phyloP scores from a whole-genome alignment of 495 filamentous ascomycete genomes.

The Hyphodiscus hymeniophilus region DNA sequence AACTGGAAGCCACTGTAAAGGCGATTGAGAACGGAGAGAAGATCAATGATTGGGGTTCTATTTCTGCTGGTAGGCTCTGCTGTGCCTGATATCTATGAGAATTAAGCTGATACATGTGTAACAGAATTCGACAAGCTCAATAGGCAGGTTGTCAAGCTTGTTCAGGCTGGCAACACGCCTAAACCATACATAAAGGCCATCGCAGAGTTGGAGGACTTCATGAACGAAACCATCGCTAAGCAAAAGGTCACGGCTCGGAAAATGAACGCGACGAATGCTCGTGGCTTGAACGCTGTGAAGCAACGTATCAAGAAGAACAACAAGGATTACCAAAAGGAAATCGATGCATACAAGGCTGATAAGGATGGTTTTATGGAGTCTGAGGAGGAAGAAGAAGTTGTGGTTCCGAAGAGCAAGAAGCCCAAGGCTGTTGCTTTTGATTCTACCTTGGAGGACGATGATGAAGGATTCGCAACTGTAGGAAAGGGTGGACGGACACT shows the following conservation, averaged over 20 bases:
- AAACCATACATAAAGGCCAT: constrained; percentile 90
- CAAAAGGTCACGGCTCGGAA: constrained; percentile 95
- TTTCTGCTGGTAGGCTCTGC: constrained; percentile 65
- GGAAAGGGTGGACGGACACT: constrained; percentile 79
- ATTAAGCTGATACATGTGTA: background rate
- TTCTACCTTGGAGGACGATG: constrained; percentile 52
- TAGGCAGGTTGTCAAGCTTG: constrained; percentile 73
- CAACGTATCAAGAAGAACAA: constrained; percentile 98
- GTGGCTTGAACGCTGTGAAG: constrained; percentile 92
- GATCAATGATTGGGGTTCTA: constrained; percentile 94
- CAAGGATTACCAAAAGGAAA: constrained; percentile 80
- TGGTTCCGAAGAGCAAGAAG: constrained; percentile 37
- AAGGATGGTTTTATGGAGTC: constrained; percentile 83
- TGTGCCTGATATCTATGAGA: background rate
- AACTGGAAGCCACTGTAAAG: constrained; percentile 80
- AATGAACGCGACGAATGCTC: constrained; percentile 94
- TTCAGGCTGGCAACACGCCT: constrained; percentile 65
- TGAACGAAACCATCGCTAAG: constrained; percentile 88
- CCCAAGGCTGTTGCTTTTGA: constrained; percentile 30
- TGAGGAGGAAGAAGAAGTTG: constrained; percentile 63
- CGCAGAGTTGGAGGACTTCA: constrained; percentile 88
- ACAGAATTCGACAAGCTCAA: constrained; percentile 97
- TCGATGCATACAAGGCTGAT: constrained; percentile 79
- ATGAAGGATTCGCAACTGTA: constrained; percentile 82
- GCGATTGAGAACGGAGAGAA: constrained; percentile 92